Evolutionary conservation across 1,284 basidiomycete genomes (phyloP).

Genomic region (Ceratobasidium sp.): DNA sequence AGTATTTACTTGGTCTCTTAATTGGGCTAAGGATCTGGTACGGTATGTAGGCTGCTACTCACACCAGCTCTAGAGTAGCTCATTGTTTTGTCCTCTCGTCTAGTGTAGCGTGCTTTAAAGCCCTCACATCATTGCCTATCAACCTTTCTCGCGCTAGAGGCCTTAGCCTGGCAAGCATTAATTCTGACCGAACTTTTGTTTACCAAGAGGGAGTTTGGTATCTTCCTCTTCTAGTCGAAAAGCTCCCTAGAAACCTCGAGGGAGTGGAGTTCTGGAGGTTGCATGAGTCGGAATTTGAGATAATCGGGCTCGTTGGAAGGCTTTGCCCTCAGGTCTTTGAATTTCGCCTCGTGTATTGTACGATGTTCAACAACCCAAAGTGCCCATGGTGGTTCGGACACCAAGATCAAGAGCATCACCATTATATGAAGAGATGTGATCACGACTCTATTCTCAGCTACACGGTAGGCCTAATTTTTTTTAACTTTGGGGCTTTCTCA

Average conservation of each 20-base stretch:
- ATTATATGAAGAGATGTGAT: slow-evolving; percentile 4
- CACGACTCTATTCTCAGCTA: background rate
- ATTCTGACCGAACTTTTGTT: background rate
- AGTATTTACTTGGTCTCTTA: background rate
- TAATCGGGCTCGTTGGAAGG: background rate
- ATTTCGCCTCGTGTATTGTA: slow-evolving; percentile 13
- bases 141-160: background rate
- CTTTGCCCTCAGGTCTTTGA: slow-evolving; percentile 1
- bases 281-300: background rate
- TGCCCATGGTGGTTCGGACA: slow-evolving; percentile 18
- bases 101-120: background rate
- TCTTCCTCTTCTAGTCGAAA: background rate
- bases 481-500: no score
- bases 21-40: background rate
- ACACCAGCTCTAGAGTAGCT: background rate
- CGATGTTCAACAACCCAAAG: slow-evolving; percentile 23
- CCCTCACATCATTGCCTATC: background rate
- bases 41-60: background rate
- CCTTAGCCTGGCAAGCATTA: background rate
- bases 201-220: background rate
- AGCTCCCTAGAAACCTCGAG: background rate
- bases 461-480: background rate
- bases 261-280: background rate
- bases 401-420: background rate
- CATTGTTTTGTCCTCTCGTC: background rate